Percentiles rank a stretch among this genome's conserved stretches.
Evolutionary conservation across 2,329 filamentous ascomycete species (phyloP).

Genomic region (Ascochyta viciae-villosae): DNA sequence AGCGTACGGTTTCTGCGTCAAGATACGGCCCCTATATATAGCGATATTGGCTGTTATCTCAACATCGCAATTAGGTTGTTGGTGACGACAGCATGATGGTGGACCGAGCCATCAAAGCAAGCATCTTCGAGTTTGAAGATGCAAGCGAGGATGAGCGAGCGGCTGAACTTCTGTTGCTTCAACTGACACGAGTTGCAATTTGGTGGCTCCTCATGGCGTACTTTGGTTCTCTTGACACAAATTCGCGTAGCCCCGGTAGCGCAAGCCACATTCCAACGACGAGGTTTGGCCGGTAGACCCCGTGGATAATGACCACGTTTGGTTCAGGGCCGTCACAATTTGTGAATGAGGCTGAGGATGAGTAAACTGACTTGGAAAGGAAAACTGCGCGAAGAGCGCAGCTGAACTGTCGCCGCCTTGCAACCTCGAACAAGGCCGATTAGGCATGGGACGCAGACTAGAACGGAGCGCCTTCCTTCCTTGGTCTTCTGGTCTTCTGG

Average conservation of each 20-base stretch:
- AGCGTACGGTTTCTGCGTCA: conserved; percentile 4
- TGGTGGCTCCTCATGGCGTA: background rate
- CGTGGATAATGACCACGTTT: background rate
- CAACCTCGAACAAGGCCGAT: conserved; percentile 6
- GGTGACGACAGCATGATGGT: conserved; percentile 8
- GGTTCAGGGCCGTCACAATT: background rate
- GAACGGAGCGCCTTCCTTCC: background rate
- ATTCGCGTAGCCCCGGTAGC: background rate
- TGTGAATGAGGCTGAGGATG: background rate
- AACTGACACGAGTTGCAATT: background rate
- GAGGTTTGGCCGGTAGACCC: background rate
- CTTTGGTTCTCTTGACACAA: background rate
- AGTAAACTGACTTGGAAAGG: background rate
- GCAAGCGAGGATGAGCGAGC: conserved; percentile 3
- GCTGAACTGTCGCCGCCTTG: conserved; percentile 1
- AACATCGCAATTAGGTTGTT: conserved; percentile 4
- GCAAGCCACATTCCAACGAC: conserved; percentile 8
- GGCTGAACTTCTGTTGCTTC: conserved; percentile 2
- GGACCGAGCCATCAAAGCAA: background rate
- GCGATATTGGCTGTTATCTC: conserved; percentile 14
- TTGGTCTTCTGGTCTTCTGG: conserved; percentile 6
- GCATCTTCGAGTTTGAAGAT: background rate
- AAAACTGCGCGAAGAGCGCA: background rate
- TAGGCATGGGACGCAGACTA: background rate
- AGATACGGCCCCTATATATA: conserved; percentile 8